Conservation (phyloP, 192 early-diverging fungal species). For the Helicostylum pulchrum region DNA sequence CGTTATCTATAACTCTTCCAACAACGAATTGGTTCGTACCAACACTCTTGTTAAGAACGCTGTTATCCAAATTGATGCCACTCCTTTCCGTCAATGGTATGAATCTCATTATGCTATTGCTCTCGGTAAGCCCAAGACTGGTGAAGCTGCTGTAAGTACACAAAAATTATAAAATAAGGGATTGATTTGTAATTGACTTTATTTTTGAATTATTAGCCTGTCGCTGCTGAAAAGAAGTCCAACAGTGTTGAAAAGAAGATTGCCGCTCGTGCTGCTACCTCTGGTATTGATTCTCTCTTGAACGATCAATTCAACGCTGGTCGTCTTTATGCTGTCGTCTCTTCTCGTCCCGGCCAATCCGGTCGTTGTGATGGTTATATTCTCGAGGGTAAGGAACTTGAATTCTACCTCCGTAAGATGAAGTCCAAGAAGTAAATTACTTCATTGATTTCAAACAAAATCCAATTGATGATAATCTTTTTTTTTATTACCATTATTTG, state of each 20-base stretch:
- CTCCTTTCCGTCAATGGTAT: constrained; percentile 99
- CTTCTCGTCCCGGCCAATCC: constrained; percentile 97
- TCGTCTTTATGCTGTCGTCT: constrained; percentile 88
- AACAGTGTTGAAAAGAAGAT: constrained; percentile 88
- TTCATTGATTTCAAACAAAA: no score
- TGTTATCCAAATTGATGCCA: constrained; percentile 97
- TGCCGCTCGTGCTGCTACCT: constrained; percentile 72
- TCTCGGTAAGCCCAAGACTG: constrained; percentile 82
- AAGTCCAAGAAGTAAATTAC: constrained; percentile 29
- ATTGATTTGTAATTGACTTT: not conserved
- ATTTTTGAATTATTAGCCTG: constrained; percentile 48
- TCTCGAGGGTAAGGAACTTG: constrained; percentile 99
- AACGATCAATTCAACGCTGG: constrained; percentile 95
- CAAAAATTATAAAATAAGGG: constrained; percentile 18
- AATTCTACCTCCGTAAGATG: constrained; percentile 94
- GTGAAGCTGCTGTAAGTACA: constrained; percentile 39
- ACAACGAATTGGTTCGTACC: constrained; percentile 99
- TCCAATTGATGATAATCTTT: no score
- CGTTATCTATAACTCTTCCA: constrained; percentile 98
- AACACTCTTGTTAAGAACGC: constrained; percentile 98
- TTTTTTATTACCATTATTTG: no score
- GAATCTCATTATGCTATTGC: constrained; percentile 93
- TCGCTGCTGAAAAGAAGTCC: constrained; percentile 78
- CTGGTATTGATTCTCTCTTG: constrained; percentile 83
- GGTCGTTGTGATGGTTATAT: constrained; percentile 98